Base-by-base conservation (phyloP, 305 asterid genomes). In the Solanum aculeatissimum region DNA sequence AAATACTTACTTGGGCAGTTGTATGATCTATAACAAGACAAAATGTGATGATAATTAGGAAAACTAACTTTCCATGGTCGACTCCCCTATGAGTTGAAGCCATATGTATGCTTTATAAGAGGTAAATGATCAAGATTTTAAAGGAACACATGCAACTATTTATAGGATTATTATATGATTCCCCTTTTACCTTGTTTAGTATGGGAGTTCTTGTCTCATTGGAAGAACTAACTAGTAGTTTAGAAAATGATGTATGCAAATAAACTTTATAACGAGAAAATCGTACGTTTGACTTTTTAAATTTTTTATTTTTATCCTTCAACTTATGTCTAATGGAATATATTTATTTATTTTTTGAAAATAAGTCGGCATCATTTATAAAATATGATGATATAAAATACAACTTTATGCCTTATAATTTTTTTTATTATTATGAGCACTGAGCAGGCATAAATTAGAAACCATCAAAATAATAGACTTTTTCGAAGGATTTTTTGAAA, bases 331-430 rank as follows among this genome's bases (percentile, higher is more conserved):
- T 32, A 32, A 32, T 1, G 38, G 38, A 0, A 32, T 4, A 1
- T 32, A 32, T 3, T 5, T 32, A 3, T 32, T 32, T 3, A 1
- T 32, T 0, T 4, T 32, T 32, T 6, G 3, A n/a, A n/a, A n/a
- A n/a, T n/a, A n/a, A n/a, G n/a, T n/a, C n/a, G n/a, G n/a, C n/a
- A n/a, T n/a, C n/a, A n/a, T n/a, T n/a, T n/a, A n/a, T 32, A 32
- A 32, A 32, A 0, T 0, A 32, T 32, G 0, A 32, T 4, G 38
- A 0, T 1, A 32, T 32, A 32, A 4, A 32, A 32, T 32, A 6
- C 3, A 1, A 0, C 6, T 32, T 32, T 3, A 0, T 0, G 3
- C 4, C 4, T 32, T 0, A n/a, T n/a, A n/a, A n/a, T n/a, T n/a
- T n/a, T n/a, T n/a, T n/a, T n/a, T n/a, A n/a, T n/a, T n/a, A n/a